Evolutionary conservation across 208 protist species (phyloP).

Genomic region (Zelonia costaricensis): DNA sequence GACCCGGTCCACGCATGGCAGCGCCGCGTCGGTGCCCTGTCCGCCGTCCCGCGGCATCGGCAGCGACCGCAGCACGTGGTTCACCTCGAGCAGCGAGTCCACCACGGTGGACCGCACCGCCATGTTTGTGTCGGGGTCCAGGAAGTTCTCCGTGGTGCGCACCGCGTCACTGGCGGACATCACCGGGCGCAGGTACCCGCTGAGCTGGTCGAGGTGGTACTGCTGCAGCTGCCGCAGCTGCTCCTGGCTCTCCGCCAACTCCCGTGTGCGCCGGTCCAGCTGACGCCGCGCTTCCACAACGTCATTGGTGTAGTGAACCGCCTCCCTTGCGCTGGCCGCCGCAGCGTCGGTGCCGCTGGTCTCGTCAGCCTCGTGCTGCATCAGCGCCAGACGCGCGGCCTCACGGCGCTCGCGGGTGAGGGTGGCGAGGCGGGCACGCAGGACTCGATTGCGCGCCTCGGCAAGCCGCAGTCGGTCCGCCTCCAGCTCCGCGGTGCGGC

Average conservation of each 20-base stretch:
- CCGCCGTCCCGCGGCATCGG: conserved; percentile 2
- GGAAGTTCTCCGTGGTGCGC: conserved; percentile 43
- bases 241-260: conserved; percentile 41
- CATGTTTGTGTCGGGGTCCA: conserved; percentile 65
- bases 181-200: conserved; percentile 43
- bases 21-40: not conserved
- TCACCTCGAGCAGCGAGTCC: conserved; percentile 52
- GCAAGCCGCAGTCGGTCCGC: conserved; percentile 46
- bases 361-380: not conserved
- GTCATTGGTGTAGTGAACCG: conserved; percentile 29
- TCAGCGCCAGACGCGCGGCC: not conserved
- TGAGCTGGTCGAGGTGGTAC: conserved; percentile 65
- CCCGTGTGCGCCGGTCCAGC: conserved; percentile 43
- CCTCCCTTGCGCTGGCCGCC: no score
- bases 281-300: conserved; percentile 40
- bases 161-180: conserved; percentile 33
- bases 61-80: conserved; percentile 24
- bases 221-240: conserved; percentile 43
- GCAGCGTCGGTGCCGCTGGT: not conserved
- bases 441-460: conserved; percentile 34
- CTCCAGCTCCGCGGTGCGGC: conserved; percentile 52
- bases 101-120: conserved; percentile 60
- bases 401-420: conserved; percentile 30
- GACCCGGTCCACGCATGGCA: conserved; percentile 36
- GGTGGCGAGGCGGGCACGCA: conserved; percentile 32